Conservation (phyloP, 2,329 filamentous ascomycete species). For the Cladophialophora bantiana region DNA sequence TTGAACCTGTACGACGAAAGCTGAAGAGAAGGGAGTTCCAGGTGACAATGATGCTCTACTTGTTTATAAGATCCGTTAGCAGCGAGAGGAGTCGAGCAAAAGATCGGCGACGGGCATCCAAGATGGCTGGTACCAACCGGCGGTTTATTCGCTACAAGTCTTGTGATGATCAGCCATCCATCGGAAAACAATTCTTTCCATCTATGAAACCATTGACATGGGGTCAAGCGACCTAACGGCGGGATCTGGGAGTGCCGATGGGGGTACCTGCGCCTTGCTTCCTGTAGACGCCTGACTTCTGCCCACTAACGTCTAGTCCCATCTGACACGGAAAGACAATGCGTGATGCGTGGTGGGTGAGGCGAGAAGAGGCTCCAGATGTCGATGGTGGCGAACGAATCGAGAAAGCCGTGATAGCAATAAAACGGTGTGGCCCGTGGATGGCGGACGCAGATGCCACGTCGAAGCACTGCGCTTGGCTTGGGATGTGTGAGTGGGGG, state of each 20-base stretch:
- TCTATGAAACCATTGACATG: conserved; percentile 5
- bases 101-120: conserved; percentile 12
- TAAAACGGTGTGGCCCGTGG: conserved; percentile 7
- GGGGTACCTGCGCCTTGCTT: conserved; percentile 24
- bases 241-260: conserved; percentile 7
- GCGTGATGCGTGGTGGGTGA: conserved; percentile 22
- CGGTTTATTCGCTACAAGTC: conserved; percentile 22
- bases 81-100: not conserved
- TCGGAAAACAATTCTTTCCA: conserved; percentile 3
- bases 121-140: conserved; percentile 8
- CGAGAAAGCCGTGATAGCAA: conserved; percentile 8
- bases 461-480: conserved; percentile 13
- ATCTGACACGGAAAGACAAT: conserved; percentile 18
- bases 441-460: conserved; percentile 23
- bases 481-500: conserved; percentile 15
- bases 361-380: conserved; percentile 33
- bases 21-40: not conserved
- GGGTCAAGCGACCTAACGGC: conserved; percentile 9
- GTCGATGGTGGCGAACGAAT: conserved; percentile 30
- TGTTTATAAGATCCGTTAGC: conserved; percentile 5
- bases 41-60: not conserved
- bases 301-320: conserved; percentile 14
- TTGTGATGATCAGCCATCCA: conserved; percentile 21
- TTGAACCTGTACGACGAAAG: not conserved
- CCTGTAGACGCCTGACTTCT: conserved; percentile 22